These are phyloP conservation scores for Nannochloris sp. DNA, from an alignment of 139 green algal genomes.

Conservation along the genomic window DNA sequence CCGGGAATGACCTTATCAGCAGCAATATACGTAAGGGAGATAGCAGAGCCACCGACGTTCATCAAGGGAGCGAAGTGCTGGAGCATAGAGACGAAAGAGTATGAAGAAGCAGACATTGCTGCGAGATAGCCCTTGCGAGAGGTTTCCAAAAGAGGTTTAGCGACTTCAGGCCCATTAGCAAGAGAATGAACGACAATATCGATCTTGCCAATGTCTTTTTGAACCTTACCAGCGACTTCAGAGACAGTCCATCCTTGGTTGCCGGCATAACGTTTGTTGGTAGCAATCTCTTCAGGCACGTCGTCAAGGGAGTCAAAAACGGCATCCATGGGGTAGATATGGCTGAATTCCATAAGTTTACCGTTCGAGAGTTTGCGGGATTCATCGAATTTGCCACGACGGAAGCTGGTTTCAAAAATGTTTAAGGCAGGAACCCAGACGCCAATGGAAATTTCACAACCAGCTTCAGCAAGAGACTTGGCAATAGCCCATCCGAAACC, in stretches of 20 bases:
- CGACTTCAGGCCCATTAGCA: constrained; percentile 96
- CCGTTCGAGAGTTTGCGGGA: constrained; percentile 85
- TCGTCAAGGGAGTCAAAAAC: constrained; percentile 92
- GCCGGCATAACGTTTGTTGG: constrained; percentile 93
- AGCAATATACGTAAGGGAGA: constrained; percentile 97
- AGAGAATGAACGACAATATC: constrained; percentile 98
- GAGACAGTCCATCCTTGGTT: constrained; percentile 76
- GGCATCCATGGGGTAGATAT: constrained; percentile 98
- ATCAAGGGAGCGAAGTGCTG: constrained; percentile 58
- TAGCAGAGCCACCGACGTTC: constrained; percentile 63
- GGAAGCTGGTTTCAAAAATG: constrained; percentile 90
- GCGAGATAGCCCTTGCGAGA: constrained; percentile 91
- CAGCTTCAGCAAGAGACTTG: constrained; percentile 89
- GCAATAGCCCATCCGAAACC: constrained; percentile 96
- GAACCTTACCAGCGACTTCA: constrained; percentile 76
- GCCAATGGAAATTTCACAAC: constrained; percentile 90
- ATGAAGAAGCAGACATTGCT: constrained; percentile 90
- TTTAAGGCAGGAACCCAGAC: constrained; percentile 97
- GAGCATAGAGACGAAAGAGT: constrained; percentile 93
- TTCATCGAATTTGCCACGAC: constrained; percentile 94
- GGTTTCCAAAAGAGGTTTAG: constrained; percentile 94
- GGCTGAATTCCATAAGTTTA: constrained; percentile 84
- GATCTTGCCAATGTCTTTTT: constrained; percentile 80
- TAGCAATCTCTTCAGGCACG: constrained; percentile 85
- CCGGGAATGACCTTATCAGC: constrained; percentile 87